Percentiles rank a stretch among this genome's conserved stretches.
phyloP scores from a whole-genome alignment of 2,329 filamentous ascomycete genomes.

The Paradendryphiella salina region DNA sequence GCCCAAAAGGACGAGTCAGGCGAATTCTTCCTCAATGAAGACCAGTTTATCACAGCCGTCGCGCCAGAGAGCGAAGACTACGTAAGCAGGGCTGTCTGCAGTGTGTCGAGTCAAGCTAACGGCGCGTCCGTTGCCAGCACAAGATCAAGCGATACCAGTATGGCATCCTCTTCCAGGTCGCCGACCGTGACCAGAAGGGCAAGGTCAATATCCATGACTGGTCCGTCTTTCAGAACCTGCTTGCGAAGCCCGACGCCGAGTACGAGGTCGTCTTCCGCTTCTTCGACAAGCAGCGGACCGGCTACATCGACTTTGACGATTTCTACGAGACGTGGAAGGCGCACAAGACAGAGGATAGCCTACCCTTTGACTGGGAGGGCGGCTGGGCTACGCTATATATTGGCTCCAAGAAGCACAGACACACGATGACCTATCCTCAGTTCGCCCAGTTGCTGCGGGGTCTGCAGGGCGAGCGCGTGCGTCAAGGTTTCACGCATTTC shows the following conservation, averaged over 20 bases:
- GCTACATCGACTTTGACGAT: constrained; percentile 85
- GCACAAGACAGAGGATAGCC: constrained; percentile 81
- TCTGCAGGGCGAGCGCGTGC: constrained; percentile 90
- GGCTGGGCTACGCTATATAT: constrained; percentile 96
- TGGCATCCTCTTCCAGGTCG: constrained; percentile 86
- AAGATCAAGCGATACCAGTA: constrained; percentile 98
- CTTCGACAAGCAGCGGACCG: constrained; percentile 84
- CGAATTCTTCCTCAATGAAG: constrained; percentile 76
- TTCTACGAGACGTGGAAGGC: constrained; percentile 83
- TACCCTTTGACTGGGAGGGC: constrained; percentile 96
- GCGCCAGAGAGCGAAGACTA: constrained; percentile 87
- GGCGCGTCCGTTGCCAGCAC: constrained; percentile 63
- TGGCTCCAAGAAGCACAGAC: constrained; percentile 82
- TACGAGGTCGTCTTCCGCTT: constrained; percentile 98
- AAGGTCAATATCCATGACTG: constrained; percentile 82
- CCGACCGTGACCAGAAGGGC: constrained; percentile 75
- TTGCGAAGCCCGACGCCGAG: constrained; percentile 92
- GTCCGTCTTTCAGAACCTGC: constrained; percentile 90
- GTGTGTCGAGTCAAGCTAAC: constrained; percentile 36
- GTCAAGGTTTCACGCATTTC: constrained; percentile 90
- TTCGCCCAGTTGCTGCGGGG: constrained; percentile 98
- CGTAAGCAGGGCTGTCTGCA: constrained; percentile 60
- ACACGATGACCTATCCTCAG: constrained; percentile 91
- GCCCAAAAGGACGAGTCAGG: constrained; percentile 76
- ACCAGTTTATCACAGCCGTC: constrained; percentile 90